Conservation (phyloP, 1,284 basidiomycete genomes). For the Tylopilus sp. region DNA sequence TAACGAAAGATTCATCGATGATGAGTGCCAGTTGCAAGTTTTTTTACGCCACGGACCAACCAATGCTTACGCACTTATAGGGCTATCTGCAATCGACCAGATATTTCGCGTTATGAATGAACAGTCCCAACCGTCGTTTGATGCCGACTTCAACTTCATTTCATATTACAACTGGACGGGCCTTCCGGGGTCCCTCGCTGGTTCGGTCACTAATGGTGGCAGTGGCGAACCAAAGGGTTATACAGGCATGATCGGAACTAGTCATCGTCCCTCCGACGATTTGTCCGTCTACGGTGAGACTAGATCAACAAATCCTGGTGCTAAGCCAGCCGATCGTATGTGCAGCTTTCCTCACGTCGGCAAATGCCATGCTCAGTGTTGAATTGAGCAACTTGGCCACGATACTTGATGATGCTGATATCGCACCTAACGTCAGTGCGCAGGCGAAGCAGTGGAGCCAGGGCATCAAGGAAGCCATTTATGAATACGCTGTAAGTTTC, state of each 20-base stretch:
- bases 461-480: constrained; percentile 60
- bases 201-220: constrained; percentile 59
- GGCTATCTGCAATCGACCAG: constrained; percentile 65
- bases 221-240: constrained; percentile 67
- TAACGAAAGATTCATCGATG: constrained; percentile 65
- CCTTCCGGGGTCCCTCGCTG: constrained; percentile 52
- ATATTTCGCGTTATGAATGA: constrained; percentile 73
- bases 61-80: constrained; percentile 33
- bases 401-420: constrained; percentile 51
- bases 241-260: constrained; percentile 66
- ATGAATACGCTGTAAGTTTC: constrained; percentile 53
- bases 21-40: constrained; percentile 63
- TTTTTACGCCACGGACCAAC: not conserved
- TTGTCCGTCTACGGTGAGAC: constrained; percentile 59
- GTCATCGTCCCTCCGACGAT: constrained; percentile 75
- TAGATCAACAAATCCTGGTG: not conserved
- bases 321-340: not conserved
- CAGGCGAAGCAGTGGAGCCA: constrained; percentile 57
- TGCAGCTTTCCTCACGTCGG: constrained; percentile 67
- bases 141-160: constrained; percentile 64
- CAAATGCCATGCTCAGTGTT: constrained; percentile 78
- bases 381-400: constrained; percentile 59
- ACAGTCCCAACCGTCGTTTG: constrained; percentile 70
- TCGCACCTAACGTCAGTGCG: constrained; percentile 48
- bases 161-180: constrained; percentile 82